Conservation (phyloP, 2,329 filamentous ascomycete species). For the Delphinella strobiligena region DNA sequence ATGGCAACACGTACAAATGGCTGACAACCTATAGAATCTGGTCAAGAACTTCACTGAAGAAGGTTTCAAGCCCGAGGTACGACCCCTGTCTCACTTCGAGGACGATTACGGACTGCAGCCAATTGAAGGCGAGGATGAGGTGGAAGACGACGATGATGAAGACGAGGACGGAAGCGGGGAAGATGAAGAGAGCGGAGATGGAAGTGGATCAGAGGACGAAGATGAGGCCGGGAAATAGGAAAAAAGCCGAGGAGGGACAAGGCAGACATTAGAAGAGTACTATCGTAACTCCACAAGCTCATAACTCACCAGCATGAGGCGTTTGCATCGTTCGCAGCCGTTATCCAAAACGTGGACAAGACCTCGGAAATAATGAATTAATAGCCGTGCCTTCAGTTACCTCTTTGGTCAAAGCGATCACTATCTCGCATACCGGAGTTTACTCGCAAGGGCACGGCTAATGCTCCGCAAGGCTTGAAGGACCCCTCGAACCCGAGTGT, state of each 20-base stretch:
- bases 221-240: not conserved
- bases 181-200: not conserved
- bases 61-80: slow-evolving; percentile 68
- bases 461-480: slow-evolving; percentile 1
- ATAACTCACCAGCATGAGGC: not conserved
- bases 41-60: slow-evolving; percentile 59
- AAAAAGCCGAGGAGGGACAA: not conserved
- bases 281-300: not conserved
- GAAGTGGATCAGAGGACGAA: not conserved
- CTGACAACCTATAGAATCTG: slow-evolving; percentile 46
- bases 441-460: not conserved
- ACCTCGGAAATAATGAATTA: not conserved
- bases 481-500: not conserved
- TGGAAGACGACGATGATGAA: slow-evolving; percentile 50
- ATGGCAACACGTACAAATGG: slow-evolving; percentile 8
- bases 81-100: slow-evolving; percentile 66
- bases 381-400: not conserved
- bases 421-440: not conserved
- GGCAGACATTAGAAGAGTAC: not conserved
- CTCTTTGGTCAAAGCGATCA: not conserved
- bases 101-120: slow-evolving; percentile 76
- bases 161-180: slow-evolving; percentile 20
- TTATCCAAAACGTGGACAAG: not conserved
- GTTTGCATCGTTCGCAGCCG: not conserved
- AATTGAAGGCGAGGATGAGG: slow-evolving; percentile 55